phyloP scores from a whole-genome alignment of 2,329 filamentous ascomycete species.

The Beauveria asiatica region DNA sequence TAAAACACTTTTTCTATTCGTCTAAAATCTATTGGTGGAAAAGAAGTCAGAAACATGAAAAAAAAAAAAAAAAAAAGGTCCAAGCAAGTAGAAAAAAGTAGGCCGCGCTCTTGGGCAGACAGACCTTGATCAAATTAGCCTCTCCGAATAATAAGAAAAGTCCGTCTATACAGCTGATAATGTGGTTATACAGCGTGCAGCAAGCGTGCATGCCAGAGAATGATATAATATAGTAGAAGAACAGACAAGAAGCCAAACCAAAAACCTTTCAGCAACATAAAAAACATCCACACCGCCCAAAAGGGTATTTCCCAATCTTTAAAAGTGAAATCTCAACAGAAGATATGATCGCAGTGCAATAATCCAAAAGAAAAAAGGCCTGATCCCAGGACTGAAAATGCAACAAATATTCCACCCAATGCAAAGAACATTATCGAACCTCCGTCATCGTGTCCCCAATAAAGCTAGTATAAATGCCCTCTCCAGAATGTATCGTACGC shows the following conservation, averaged over 20 bases:
- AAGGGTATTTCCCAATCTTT: constrained; percentile 11
- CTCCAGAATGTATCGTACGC: background rate
- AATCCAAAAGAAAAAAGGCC: constrained; percentile 11
- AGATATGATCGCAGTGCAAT: constrained; percentile 1
- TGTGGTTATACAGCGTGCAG: background rate
- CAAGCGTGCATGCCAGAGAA: constrained; percentile 12
- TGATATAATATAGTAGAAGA: constrained; percentile 10
- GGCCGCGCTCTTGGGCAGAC: too few relatives aligned
- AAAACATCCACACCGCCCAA: constrained; percentile 9
- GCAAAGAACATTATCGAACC: background rate
- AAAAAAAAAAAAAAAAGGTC: too few relatives aligned
- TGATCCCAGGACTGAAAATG: constrained; percentile 1
- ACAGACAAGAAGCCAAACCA: background rate
- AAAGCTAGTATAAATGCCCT: background rate
- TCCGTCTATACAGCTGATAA: background rate
- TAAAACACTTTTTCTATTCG: too few relatives aligned
- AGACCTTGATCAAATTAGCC: too few relatives aligned
- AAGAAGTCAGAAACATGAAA: too few relatives aligned
- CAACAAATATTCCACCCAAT: constrained; percentile 6
- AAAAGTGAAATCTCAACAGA: constrained; percentile 1
- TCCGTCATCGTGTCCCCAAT: background rate
- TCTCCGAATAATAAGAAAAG: too few relatives aligned
- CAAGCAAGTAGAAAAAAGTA: too few relatives aligned
- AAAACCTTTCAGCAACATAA: background rate
- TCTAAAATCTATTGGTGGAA: too few relatives aligned